These are phyloP conservation scores for Arxiozyma bovina DNA, from an alignment of 1,139 yeast genomes.

Conservation along the genomic window DNA sequence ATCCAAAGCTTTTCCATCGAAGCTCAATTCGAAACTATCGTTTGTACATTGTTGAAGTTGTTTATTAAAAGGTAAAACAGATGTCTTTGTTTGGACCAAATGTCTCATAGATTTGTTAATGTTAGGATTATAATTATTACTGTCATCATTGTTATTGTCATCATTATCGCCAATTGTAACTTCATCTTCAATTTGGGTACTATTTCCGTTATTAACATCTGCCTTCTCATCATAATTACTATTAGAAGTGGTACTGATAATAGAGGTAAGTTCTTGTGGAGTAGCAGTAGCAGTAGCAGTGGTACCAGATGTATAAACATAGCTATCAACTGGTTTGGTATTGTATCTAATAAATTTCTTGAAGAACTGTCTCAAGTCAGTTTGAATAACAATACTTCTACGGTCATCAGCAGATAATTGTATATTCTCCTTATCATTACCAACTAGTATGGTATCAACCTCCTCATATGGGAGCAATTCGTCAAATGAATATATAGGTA, in stretches of 20 bases:
- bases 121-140: too few relatives aligned
- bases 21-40: slow-evolving; percentile 33
- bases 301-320: background rate
- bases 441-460: background rate
- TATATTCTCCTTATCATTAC: background rate
- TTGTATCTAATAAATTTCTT: too few relatives aligned
- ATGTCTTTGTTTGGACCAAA: background rate
- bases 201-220: background rate
- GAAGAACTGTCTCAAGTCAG: background rate
- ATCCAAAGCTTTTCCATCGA: slow-evolving; percentile 38
- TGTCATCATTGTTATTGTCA: background rate
- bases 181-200: background rate
- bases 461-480: background rate
- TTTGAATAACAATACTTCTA: too few relatives aligned
- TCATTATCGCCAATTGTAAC: too few relatives aligned
- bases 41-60: slow-evolving; percentile 8
- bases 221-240: background rate
- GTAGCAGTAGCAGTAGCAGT: background rate
- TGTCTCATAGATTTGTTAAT: background rate
- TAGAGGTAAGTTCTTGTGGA: background rate
- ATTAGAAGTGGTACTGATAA: background rate
- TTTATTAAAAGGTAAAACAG: background rate
- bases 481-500: slow-evolving; percentile 1
- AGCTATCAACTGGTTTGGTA: background rate
- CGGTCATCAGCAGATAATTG: background rate